Evolutionary conservation across 2,329 filamentous ascomycete species (phyloP).

Genomic region (Diaporthe helianthi): DNA sequence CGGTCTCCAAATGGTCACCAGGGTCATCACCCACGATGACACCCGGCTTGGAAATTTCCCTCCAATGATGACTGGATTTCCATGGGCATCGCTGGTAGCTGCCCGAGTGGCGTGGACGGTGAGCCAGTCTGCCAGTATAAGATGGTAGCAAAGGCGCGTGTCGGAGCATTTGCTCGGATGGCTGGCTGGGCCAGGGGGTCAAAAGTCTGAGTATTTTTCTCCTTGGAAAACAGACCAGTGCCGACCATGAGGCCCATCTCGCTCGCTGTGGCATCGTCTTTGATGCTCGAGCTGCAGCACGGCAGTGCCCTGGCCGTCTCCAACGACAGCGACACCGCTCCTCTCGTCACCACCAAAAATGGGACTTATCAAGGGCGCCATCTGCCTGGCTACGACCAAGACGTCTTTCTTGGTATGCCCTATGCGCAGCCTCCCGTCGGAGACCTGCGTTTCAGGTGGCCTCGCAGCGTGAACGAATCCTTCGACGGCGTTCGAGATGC

Average conservation of each 20-base stretch:
- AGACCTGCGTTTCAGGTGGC: slow-evolving; percentile 46
- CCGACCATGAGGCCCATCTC: slow-evolving; percentile 27
- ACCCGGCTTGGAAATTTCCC: slow-evolving; percentile 30
- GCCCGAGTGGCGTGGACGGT: not conserved
- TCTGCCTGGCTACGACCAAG: slow-evolving; percentile 46
- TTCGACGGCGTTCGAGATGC: slow-evolving; percentile 50
- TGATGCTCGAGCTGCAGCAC: slow-evolving; percentile 12
- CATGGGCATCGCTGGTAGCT: not conserved
- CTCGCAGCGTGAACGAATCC: slow-evolving; percentile 47
- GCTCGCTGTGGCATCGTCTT: slow-evolving; percentile 9
- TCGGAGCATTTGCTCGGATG: not conserved
- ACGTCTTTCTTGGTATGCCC: slow-evolving; percentile 50
- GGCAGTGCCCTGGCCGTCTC: not conserved
- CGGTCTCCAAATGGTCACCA: slow-evolving; percentile 11
- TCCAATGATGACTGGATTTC: slow-evolving; percentile 32
- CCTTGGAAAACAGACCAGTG: not conserved
- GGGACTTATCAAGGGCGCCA: slow-evolving; percentile 46
- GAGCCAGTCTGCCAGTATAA: not conserved
- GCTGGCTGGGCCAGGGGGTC: not conserved
- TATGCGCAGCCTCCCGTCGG: slow-evolving; percentile 49
- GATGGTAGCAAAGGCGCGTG: not conserved
- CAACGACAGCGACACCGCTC: slow-evolving; percentile 4
- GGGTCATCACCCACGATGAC: not conserved
- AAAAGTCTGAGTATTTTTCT: not conserved
- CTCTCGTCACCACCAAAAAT: slow-evolving; percentile 40